Evolutionary conservation across 1,284 basidiomycete genomes (phyloP), one percentile per base, ranked within the genome.

Genomic region (Cystobasidium slooffiae): DNA sequence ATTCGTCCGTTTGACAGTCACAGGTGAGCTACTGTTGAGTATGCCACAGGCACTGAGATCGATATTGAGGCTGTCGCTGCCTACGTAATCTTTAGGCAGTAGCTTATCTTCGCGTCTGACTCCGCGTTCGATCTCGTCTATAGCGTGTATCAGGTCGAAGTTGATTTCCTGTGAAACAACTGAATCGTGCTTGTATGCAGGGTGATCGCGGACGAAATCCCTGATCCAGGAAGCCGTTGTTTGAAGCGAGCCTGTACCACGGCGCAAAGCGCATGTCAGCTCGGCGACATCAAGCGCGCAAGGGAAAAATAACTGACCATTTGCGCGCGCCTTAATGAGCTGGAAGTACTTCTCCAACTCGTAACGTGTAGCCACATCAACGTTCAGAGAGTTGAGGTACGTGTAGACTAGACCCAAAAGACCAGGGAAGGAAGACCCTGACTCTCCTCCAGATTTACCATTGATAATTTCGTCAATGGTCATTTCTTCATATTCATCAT

Each of bases 181-280:
- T 53, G 94, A 97, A 83, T 99, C 94, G 67, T 88, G 86, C 83
- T 92, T 91, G 85, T 99, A 99, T 22, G 85, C 87, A 3, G 94
- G 92, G 83, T 99, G 97, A 0, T 88, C 86, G 22, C 89, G 88
- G 59, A 99, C 91, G 82, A 97, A 99, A 61, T 91, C 86, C 39
- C 97, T 88, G 73, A 97, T 94, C 93, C 93, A 99, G 8, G 89
- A 89, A 1, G 97, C 97, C 0, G 93, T 88, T 0, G 97, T 99
- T 80, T 89, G 83, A n/a, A 98, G 85, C 18, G 89, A 85, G 18
- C 94, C 92, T 93, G 73, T 2, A 10, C 3, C 41, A 18, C 20
- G 14, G 6, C 10, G 14, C 22, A 39, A 67, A 47, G 39, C 51
- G 39, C 41, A 51, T 9, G 49, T 46, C 37, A 52, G 46, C 41